phyloP scores from a whole-genome alignment of 1,284 basidiomycete species.

The Psilocybe mexicana region DNA sequence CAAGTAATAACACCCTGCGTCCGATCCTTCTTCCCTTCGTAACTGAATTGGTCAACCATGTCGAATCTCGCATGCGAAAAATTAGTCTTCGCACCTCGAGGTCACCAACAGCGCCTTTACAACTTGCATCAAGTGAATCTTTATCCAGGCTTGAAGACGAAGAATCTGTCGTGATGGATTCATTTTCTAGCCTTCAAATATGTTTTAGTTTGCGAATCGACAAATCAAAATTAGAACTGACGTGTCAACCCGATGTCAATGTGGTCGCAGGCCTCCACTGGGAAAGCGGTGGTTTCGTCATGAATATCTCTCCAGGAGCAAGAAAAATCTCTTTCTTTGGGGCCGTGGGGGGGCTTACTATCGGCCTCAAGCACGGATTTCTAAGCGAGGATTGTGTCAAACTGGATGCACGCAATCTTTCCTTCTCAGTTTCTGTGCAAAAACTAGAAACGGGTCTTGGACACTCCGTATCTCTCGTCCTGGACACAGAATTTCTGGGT shows the following conservation, averaged over 20 bases:
- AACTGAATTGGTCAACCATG: slow-evolving; percentile 63
- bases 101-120: slow-evolving; percentile 25
- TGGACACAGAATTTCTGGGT: slow-evolving; percentile 78
- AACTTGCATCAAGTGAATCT: slow-evolving; percentile 13
- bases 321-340: slow-evolving; percentile 74
- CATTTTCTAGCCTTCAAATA: slow-evolving; percentile 60
- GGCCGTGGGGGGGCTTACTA: slow-evolving; percentile 75
- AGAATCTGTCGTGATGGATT: slow-evolving; percentile 16
- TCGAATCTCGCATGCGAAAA: slow-evolving; percentile 66
- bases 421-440: slow-evolving; percentile 68
- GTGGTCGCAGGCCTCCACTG: slow-evolving; percentile 84
- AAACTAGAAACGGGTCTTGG: slow-evolving; percentile 47
- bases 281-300: slow-evolving; percentile 88
- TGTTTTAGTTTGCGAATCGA: slow-evolving; percentile 88
- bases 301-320: slow-evolving; percentile 73
- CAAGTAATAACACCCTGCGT: slow-evolving; percentile 79
- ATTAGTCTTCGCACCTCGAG: slow-evolving; percentile 27
- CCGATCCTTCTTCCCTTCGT: slow-evolving; percentile 86
- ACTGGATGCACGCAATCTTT: slow-evolving; percentile 73
- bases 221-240: slow-evolving; percentile 80
- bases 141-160: slow-evolving; percentile 13
- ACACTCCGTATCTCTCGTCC: slow-evolving; percentile 66
- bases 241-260: slow-evolving; percentile 87
- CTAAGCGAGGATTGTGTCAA: slow-evolving; percentile 78
- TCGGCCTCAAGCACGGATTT: slow-evolving; percentile 80